A percentile compares a stretch with the other conserved stretches of the same genome.
These are phyloP conservation scores for Cyclotella choctawhatcheeana DNA, from an alignment of 108 stramenopile genomes.

Conservation along the genomic window DNA sequence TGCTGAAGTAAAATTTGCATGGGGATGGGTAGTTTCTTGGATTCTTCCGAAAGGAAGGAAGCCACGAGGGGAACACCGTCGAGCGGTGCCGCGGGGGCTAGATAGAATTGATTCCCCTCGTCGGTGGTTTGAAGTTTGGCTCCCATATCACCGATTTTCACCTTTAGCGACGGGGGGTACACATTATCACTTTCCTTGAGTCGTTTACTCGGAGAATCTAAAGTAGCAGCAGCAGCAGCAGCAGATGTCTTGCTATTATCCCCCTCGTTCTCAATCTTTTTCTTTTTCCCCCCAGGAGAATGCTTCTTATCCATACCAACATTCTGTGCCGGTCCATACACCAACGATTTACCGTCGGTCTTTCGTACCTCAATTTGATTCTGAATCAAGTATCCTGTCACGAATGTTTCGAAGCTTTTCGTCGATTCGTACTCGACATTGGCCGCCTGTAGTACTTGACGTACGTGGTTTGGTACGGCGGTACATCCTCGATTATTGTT, in stretches of 20 bases:
- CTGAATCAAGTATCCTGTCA: background rate
- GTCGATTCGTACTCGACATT: background rate
- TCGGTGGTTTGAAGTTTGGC: background rate
- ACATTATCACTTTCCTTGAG: background rate
- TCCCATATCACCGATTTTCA: conserved; percentile 6
- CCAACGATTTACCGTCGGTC: background rate
- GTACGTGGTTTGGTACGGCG: background rate
- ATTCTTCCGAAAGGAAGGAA: conserved; percentile 7
- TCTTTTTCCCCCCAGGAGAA: background rate
- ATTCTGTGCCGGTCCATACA: background rate
- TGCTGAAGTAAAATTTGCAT: conserved; percentile 13
- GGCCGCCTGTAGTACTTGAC: background rate
- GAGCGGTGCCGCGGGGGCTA: background rate
- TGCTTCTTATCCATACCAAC: background rate
- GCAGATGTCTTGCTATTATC: background rate
- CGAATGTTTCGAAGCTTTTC: conserved; percentile 10
- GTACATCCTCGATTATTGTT: background rate
- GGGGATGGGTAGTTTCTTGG: conserved; percentile 5
- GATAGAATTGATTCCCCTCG: conserved; percentile 13
- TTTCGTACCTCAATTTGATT: background rate
- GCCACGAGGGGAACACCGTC: conserved; percentile 11
- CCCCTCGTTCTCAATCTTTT: background rate
- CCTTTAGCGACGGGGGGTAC: background rate
- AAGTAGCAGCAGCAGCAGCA: no score
- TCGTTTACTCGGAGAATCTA: background rate